Evolutionary conservation across 345 rosid genomes (phyloP).

Genomic region (Acer campestre): DNA sequence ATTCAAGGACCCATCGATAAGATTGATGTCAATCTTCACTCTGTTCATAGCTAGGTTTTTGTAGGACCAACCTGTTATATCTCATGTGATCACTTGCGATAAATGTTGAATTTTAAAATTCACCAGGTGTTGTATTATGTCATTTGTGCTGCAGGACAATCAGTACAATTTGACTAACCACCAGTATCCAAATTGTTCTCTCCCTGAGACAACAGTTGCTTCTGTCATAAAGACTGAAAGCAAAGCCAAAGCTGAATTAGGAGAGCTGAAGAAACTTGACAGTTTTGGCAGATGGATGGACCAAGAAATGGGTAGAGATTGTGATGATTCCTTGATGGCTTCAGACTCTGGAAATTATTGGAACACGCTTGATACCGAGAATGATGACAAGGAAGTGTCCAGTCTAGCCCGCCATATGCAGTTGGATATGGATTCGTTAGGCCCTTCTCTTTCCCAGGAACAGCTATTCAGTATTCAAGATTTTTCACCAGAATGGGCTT

Average conservation of each 20-base stretch:
- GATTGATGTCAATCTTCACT: neutral
- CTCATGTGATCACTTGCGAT: neutral
- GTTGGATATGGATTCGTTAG: conserved; percentile 56
- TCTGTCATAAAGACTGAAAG: conserved; percentile 40
- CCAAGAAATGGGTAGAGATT: conserved; percentile 75
- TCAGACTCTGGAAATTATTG: conserved; percentile 78
- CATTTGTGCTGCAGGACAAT: conserved; percentile 29
- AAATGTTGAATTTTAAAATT: conserved; percentile 1
- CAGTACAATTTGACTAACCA: conserved; percentile 28
- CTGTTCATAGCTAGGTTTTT: neutral
- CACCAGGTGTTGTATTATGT: conserved; percentile 7
- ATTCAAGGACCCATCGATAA: neutral
- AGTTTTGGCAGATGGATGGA: conserved; percentile 92
- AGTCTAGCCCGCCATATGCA: conserved; percentile 62
- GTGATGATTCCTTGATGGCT: conserved; percentile 72
- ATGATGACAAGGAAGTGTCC: conserved; percentile 74
- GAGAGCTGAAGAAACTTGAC: conserved; percentile 74
- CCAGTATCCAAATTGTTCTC: conserved; percentile 24
- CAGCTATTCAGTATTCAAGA: conserved; percentile 77
- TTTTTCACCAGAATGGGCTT: conserved; percentile 73
- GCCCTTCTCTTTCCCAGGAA: conserved; percentile 80
- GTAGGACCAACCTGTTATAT: conserved; percentile 1
- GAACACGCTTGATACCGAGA: conserved; percentile 62
- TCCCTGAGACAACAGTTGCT: conserved; percentile 29
- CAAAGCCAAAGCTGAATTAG: conserved; percentile 42